Conservation (phyloP, 2,329 filamentous ascomycete species). For the Penicillium sp. region DNA sequence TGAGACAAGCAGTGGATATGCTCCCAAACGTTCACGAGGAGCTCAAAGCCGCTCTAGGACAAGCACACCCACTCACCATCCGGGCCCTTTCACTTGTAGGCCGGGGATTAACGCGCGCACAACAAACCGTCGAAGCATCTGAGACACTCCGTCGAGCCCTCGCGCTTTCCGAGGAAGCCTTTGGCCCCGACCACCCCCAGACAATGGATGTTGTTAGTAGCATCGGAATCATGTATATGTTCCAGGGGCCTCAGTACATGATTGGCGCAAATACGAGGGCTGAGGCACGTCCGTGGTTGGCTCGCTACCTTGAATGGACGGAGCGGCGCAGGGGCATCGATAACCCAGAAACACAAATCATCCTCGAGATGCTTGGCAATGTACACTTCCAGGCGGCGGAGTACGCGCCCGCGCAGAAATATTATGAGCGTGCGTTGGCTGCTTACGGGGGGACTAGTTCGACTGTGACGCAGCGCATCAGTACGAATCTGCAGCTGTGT, state of each 20-base stretch:
- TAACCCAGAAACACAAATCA: conserved; percentile 22
- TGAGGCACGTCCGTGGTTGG: conserved; percentile 28
- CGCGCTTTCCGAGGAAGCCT: conserved; percentile 26
- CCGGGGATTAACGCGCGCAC: conserved; percentile 17
- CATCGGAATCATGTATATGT: conserved; percentile 31
- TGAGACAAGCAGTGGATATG: conserved; percentile 18
- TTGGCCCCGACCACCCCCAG: conserved; percentile 27
- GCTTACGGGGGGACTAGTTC: conserved; percentile 11
- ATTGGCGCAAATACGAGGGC: conserved; percentile 8
- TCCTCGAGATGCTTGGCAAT: conserved; percentile 24
- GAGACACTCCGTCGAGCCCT: conserved; percentile 33
- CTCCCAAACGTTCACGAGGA: conserved; percentile 21
- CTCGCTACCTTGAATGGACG: conserved; percentile 29
- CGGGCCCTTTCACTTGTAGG: conserved; percentile 26
- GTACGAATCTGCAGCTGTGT: conserved; percentile 24
- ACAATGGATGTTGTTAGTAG: conserved; percentile 28
- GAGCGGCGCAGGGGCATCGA: conserved; percentile 23
- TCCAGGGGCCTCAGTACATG: conserved; percentile 10
- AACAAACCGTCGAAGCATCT: conserved; percentile 21
- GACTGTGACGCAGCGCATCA: conserved; percentile 13
- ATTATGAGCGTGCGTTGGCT: conserved; percentile 25
- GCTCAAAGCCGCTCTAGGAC: conserved; percentile 20
- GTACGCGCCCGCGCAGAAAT: conserved; percentile 26
- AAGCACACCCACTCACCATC: conserved; percentile 24
- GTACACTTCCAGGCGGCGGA: conserved; percentile 23